phyloP scores from a whole-genome alignment of 1,284 basidiomycete species.

The Rhodotorula sp. region DNA sequence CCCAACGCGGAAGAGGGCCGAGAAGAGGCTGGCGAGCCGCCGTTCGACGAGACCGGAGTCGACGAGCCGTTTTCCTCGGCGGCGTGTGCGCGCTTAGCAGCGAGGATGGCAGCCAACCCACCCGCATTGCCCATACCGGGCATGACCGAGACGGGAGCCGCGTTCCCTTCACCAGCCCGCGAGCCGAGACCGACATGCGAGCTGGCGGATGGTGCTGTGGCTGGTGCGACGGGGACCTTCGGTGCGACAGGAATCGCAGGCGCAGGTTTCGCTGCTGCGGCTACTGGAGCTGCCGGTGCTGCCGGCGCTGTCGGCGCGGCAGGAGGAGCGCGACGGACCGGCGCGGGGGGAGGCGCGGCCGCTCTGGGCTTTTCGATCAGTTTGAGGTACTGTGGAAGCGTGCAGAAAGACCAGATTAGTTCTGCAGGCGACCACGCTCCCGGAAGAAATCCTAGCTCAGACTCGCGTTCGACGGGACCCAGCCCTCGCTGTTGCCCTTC shows the following conservation, averaged over 20 bases:
- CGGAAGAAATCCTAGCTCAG: no score
- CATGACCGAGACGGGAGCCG: slow-evolving; percentile 52
- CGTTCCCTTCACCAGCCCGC: slow-evolving; percentile 46
- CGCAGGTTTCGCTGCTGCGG: slow-evolving; percentile 41
- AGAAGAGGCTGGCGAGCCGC: slow-evolving; percentile 20
- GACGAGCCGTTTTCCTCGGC: slow-evolving; percentile 32
- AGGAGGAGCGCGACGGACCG: slow-evolving; percentile 59
- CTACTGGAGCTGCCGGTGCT: slow-evolving; percentile 45
- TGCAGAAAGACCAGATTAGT: no score
- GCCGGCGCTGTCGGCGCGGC: slow-evolving; percentile 41
- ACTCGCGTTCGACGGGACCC: slow-evolving; percentile 78
- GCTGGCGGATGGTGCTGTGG: slow-evolving; percentile 44
- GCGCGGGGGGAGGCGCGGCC: slow-evolving; percentile 64
- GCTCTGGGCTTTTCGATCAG: slow-evolving; percentile 64
- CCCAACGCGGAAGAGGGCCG: slow-evolving; percentile 25
- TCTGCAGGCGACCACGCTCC: neutral
- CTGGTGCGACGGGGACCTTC: slow-evolving; percentile 47
- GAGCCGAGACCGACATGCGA: slow-evolving; percentile 37
- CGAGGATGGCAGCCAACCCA: slow-evolving; percentile 51
- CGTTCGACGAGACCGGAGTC: slow-evolving; percentile 10
- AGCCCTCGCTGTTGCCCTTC: slow-evolving; percentile 80
- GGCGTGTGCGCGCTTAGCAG: slow-evolving; percentile 51
- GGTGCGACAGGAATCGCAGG: slow-evolving; percentile 51
- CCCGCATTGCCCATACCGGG: slow-evolving; percentile 51
- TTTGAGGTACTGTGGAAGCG: slow-evolving; percentile 57